A percentile compares a stretch with the other conserved stretches of the same genome.
These are phyloP conservation scores for Phialemonium atrogriseum DNA, from an alignment of 2,329 filamentous ascomycete species.

Conservation along the genomic window DNA sequence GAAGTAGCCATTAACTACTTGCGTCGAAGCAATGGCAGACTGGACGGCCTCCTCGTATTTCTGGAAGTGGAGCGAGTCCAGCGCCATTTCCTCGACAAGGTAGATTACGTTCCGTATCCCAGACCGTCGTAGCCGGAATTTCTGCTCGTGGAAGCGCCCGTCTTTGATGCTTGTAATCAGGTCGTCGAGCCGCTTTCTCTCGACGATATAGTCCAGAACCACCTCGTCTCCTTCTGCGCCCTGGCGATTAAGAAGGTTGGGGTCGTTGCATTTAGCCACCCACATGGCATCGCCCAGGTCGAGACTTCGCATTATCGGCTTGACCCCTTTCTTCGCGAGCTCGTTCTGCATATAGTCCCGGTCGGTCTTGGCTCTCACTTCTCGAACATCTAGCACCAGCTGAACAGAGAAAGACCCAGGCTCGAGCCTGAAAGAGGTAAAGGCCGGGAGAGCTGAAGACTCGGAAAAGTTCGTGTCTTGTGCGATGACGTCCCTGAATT, in stretches of 20 bases:
- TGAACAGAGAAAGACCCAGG: constrained; percentile 64
- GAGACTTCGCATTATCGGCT: constrained; percentile 58
- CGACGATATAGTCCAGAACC: constrained; percentile 72
- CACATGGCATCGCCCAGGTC: constrained; percentile 71
- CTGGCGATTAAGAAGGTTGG: constrained; percentile 42
- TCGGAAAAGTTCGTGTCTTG: constrained; percentile 15
- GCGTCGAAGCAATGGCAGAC: constrained; percentile 67
- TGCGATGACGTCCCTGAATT: constrained; percentile 23
- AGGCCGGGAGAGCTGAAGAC: constrained; percentile 29
- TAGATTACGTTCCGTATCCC: constrained; percentile 73
- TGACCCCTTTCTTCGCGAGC: constrained; percentile 56
- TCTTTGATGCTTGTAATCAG: constrained; percentile 75
- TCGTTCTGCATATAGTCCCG: constrained; percentile 70
- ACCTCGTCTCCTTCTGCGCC: constrained; percentile 61
- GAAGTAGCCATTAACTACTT: constrained; percentile 73
- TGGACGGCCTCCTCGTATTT: constrained; percentile 60
- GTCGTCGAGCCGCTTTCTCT: constrained; percentile 74
- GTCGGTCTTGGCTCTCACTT: constrained; percentile 64
- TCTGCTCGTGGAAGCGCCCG: constrained; percentile 75
- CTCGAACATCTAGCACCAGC: constrained; percentile 65
- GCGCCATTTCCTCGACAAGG: constrained; percentile 63
- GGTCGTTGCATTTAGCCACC: constrained; percentile 65
- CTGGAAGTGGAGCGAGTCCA: constrained; percentile 43
- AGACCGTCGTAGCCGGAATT: constrained; percentile 66
- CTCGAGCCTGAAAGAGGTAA: constrained; percentile 52